Conservation (phyloP, 345 rosid species). For the Clausena lansium region DNA sequence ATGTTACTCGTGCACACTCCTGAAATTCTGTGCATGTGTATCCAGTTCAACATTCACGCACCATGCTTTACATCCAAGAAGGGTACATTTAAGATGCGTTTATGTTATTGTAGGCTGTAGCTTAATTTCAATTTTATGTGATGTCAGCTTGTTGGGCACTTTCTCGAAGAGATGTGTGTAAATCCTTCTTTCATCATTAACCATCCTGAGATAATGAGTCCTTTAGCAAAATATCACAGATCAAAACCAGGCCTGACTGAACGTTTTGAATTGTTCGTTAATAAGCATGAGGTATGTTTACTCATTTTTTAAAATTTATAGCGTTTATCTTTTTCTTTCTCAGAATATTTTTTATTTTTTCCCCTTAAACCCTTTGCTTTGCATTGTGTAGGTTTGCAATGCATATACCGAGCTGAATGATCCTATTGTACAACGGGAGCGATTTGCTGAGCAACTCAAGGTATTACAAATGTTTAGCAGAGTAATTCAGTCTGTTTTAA, state of each 20-base stretch:
- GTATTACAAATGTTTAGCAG: constrained; percentile 28
- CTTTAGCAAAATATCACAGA: constrained; percentile 89
- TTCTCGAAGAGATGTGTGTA: constrained; percentile 84
- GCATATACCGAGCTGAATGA: constrained; percentile 98
- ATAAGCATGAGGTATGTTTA: constrained; percentile 75
- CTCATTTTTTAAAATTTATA: not conserved
- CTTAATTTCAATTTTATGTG: constrained; percentile 8
- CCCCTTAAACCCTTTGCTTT: not conserved
- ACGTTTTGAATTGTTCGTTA: constrained; percentile 87
- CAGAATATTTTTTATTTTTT: not conserved
- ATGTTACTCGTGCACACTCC: not conserved
- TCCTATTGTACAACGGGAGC: constrained; percentile 90
- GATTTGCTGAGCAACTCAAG: constrained; percentile 94
- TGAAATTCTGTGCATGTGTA: not conserved
- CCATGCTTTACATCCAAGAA: not conserved
- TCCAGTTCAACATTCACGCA: not conserved
- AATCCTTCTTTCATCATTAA: constrained; percentile 92
- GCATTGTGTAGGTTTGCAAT: constrained; percentile 60
- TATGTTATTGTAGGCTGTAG: not conserved
- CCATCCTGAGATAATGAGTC: constrained; percentile 94
- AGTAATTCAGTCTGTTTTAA: not conserved
- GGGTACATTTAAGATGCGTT: not conserved
- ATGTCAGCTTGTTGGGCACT: constrained; percentile 92
- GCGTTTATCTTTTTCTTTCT: not conserved
- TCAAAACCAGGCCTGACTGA: constrained; percentile 70